phyloP scores from a whole-genome alignment of 1,284 basidiomycete species.

The Mycena citricolor region DNA sequence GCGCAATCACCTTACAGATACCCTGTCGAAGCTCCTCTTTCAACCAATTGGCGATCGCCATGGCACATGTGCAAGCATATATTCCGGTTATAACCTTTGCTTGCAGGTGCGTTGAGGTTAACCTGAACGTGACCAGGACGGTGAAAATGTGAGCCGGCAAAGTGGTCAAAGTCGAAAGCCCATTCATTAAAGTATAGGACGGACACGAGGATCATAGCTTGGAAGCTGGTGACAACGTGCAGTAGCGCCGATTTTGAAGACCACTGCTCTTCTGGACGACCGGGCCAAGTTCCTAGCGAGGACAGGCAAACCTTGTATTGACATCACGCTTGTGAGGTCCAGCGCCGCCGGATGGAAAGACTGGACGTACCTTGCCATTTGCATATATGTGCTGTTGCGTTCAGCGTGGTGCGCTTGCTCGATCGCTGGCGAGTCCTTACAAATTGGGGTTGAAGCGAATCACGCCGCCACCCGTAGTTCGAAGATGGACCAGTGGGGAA shows the following conservation, averaged over 20 bases:
- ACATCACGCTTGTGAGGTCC: neutral
- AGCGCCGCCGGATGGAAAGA: neutral
- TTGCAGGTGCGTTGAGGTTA: conserved; percentile 33
- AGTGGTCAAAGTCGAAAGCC: too few relatives aligned
- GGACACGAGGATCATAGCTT: conserved; percentile 58
- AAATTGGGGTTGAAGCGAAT: conserved; percentile 58
- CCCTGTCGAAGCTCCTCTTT: conserved; percentile 40
- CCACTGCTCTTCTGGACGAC: conserved; percentile 55
- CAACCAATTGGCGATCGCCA: conserved; percentile 55
- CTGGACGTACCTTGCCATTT: conserved; percentile 38
- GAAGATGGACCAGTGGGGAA: conserved; percentile 47
- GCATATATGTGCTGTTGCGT: conserved; percentile 24
- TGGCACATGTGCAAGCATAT: conserved; percentile 41
- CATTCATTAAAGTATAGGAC: conserved; percentile 57
- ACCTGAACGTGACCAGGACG: conserved; percentile 47
- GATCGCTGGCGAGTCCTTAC: too few relatives aligned
- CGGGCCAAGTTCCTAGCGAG: conserved; percentile 52
- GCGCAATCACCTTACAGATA: conserved; percentile 45
- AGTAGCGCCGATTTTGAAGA: conserved; percentile 53
- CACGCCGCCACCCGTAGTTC: conserved; percentile 50
- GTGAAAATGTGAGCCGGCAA: too few relatives aligned
- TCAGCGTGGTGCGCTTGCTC: too few relatives aligned
- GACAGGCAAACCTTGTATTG: conserved; percentile 42
- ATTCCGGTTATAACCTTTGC: conserved; percentile 47
- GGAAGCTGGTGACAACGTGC: conserved; percentile 56